Percentiles rank a stretch among this genome's conserved stretches.
Evolutionary conservation across 208 protist species (phyloP).

Genomic region (Crithidia thermophila): DNA sequence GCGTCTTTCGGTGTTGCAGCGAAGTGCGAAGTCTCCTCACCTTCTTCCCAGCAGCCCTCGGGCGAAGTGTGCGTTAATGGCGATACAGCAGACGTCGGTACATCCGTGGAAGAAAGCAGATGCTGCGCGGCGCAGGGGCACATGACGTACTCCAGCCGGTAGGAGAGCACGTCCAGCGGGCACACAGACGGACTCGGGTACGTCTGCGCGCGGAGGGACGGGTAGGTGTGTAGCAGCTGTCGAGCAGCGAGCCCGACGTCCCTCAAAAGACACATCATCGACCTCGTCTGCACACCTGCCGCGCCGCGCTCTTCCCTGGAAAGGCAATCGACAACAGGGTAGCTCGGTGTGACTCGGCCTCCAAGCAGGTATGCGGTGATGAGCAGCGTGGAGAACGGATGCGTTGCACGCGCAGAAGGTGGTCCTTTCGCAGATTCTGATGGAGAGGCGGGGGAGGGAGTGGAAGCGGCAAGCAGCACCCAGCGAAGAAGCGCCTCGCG

Average conservation of each 20-base stretch:
- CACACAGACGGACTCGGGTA: slow-evolving; percentile 1
- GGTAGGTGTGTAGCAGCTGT: slow-evolving; percentile 32
- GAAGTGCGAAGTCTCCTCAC: neutral
- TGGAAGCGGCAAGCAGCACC: slow-evolving; percentile 11
- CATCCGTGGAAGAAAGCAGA: neutral
- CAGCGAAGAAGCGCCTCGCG: slow-evolving; percentile 30
- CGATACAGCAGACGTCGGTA: neutral
- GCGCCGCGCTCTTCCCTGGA: neutral
- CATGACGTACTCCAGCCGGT: slow-evolving; percentile 22
- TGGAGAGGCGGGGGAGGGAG: neutral
- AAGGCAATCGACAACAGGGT: neutral
- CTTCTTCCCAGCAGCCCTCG: neutral
- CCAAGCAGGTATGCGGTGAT: slow-evolving; percentile 12
- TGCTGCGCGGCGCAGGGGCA: slow-evolving; percentile 21
- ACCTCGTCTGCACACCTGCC: neutral
- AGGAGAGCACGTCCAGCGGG: slow-evolving; percentile 20
- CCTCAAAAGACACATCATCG: neutral
- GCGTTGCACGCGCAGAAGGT: neutral
- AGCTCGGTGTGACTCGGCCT: slow-evolving; percentile 19
- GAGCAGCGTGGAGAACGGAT: slow-evolving; percentile 32
- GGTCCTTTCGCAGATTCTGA: neutral
- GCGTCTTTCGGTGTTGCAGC: neutral
- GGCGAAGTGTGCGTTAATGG: neutral
- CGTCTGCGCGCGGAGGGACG: slow-evolving; percentile 15
- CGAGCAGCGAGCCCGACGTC: slow-evolving; percentile 14